These are phyloP conservation scores for Fusarium siculi DNA, from an alignment of 2,329 filamentous ascomycete genomes.

Conservation along the genomic window DNA sequence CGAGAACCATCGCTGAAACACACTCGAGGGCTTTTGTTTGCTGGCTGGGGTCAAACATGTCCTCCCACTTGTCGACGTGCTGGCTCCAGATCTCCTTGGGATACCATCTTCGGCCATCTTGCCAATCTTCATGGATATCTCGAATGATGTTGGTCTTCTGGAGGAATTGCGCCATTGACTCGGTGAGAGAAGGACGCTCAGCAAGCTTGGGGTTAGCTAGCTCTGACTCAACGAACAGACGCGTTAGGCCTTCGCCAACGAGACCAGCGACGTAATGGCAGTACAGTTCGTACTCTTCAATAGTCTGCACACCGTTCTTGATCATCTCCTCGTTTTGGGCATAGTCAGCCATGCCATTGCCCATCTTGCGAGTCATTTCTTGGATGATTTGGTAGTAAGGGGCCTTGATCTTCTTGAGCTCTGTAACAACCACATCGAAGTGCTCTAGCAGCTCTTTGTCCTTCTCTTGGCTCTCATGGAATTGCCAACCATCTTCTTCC, in stretches of 20 bases:
- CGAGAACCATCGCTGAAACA: slow-evolving; percentile 93
- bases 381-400: slow-evolving; percentile 87
- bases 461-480: slow-evolving; percentile 90
- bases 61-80: slow-evolving; percentile 88
- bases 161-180: slow-evolving; percentile 96
- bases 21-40: slow-evolving; percentile 82
- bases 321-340: slow-evolving; percentile 85
- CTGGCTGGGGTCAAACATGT: slow-evolving; percentile 86
- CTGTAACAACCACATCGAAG: slow-evolving; percentile 86
- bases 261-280: slow-evolving; percentile 98
- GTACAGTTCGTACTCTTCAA: slow-evolving; percentile 94
- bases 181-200: slow-evolving; percentile 81
- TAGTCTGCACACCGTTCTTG: slow-evolving; percentile 80
- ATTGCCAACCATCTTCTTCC: slow-evolving; percentile 90
- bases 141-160: slow-evolving; percentile 99
- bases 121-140: slow-evolving; percentile 89
- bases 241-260: slow-evolving; percentile 93
- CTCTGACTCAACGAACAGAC: slow-evolving; percentile 86
- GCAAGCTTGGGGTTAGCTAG: slow-evolving; percentile 88
- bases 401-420: slow-evolving; percentile 89
- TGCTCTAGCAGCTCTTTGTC: slow-evolving; percentile 91
- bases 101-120: slow-evolving; percentile 91
- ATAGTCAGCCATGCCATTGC: slow-evolving; percentile 98
- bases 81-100: slow-evolving; percentile 97
- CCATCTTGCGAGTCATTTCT: slow-evolving; percentile 95